These are phyloP conservation scores for Microstegium vimineum DNA, from an alignment of 176 grass and related monocot genomes.

Conservation along the genomic window DNA sequence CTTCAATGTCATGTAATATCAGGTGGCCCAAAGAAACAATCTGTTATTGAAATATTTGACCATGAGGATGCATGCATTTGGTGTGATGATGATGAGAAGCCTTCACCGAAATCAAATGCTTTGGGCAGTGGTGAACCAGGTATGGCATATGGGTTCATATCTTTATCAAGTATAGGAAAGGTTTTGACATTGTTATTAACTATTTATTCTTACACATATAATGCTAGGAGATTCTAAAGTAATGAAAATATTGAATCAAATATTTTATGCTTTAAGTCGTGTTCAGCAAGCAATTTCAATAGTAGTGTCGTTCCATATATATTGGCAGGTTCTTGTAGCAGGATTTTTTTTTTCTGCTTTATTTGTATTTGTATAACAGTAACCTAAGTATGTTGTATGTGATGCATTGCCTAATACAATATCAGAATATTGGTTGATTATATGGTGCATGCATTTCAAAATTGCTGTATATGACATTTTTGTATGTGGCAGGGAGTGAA, in stretches of 20 bases:
- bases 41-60: conserved; percentile 9
- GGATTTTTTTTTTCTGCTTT: background rate
- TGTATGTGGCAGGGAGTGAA: background rate
- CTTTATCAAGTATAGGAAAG: background rate
- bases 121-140: background rate
- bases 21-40: background rate
- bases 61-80: conserved; percentile 1
- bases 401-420: background rate
- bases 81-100: background rate
- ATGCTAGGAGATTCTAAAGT: background rate
- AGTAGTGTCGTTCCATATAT: background rate
- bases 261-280: background rate
- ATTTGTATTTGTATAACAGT: background rate
- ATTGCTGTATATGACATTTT: background rate
- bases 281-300: background rate
- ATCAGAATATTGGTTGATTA: background rate
- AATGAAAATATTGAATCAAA: background rate
- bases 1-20: background rate
- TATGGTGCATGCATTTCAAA: background rate
- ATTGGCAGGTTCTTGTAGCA: background rate
- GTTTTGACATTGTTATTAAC: background rate
- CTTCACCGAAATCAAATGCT: background rate
- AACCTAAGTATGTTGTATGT: background rate
- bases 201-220: background rate
- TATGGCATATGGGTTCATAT: background rate